phyloP scores from a whole-genome alignment of 1,284 basidiomycete genomes.

The Fistulina hepatica region DNA sequence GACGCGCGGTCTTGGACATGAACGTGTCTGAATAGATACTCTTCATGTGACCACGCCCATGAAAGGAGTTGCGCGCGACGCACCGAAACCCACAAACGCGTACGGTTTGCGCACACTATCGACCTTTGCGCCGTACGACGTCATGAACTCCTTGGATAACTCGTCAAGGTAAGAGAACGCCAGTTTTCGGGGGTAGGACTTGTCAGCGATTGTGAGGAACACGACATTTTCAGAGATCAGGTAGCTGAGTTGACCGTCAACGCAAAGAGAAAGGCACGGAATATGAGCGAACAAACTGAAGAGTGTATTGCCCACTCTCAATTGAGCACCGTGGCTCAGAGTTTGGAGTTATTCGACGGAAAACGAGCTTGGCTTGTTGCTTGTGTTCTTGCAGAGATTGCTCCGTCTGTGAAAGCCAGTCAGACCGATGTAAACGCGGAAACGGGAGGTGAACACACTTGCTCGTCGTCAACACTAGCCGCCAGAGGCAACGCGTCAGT shows the following conservation, averaged over 20 bases:
- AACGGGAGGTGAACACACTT: slow-evolving; percentile 38
- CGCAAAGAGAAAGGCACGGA: slow-evolving; percentile 9
- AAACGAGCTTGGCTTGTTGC: slow-evolving; percentile 95
- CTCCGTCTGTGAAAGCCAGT: slow-evolving; percentile 60
- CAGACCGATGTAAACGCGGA: slow-evolving; percentile 7
- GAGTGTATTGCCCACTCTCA: slow-evolving; percentile 87
- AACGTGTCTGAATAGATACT: slow-evolving; percentile 67
- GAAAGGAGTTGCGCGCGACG: slow-evolving; percentile 20
- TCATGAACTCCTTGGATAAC: slow-evolving; percentile 89
- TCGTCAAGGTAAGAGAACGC: slow-evolving; percentile 98
- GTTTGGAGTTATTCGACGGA: slow-evolving; percentile 86
- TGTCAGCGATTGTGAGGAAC: slow-evolving; percentile 92
- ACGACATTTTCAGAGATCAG: slow-evolving; percentile 89
- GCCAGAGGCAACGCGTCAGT: slow-evolving; percentile 87
- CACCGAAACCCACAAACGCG: slow-evolving; percentile 93
- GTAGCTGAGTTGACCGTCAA: slow-evolving; percentile 56
- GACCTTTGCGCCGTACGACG: slow-evolving; percentile 85
- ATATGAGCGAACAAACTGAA: slow-evolving; percentile 58
- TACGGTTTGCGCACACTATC: slow-evolving; percentile 83
- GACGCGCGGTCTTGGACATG: slow-evolving; percentile 93
- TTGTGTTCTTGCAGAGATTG: slow-evolving; percentile 93
- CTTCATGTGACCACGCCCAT: neutral
- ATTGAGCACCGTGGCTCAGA: slow-evolving; percentile 95
- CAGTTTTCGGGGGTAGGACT: slow-evolving; percentile 94
- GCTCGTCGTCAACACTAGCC: slow-evolving; percentile 91